These are phyloP conservation scores for Fusarium humuli DNA, from an alignment of 2,329 filamentous ascomycete genomes.

Conservation along the genomic window DNA sequence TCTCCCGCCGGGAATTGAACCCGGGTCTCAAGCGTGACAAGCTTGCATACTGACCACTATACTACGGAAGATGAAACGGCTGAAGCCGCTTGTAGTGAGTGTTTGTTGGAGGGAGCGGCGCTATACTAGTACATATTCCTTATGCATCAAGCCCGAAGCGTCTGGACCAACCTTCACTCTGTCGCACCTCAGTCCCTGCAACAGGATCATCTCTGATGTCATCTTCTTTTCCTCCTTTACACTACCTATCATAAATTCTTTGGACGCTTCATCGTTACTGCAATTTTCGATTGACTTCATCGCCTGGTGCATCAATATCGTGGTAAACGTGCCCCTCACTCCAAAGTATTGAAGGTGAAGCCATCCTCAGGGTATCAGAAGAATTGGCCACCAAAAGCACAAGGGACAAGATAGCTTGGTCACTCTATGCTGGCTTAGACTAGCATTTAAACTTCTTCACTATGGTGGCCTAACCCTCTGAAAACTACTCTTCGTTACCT, in stretches of 20 bases:
- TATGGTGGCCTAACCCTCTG: not conserved
- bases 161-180: not conserved
- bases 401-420: not conserved
- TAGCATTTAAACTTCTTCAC: too few species aligned
- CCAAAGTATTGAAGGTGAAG: not conserved
- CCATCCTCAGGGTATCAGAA: not conserved
- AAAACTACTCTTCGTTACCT: not conserved
- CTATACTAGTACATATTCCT: not conserved
- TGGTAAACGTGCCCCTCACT: too few species aligned
- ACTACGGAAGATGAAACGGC: slow-evolving; percentile 3
- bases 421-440: too few species aligned
- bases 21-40: slow-evolving; percentile 12
- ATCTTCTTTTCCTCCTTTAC: not conserved
- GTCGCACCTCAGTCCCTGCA: too few species aligned
- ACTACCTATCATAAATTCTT: too few species aligned
- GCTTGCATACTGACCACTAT: slow-evolving; percentile 13
- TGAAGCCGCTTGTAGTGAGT: not conserved
- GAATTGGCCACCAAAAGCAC: not conserved
- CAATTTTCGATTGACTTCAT: too few species aligned
- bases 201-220: too few species aligned
- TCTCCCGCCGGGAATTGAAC: slow-evolving; percentile 12
- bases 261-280: too few species aligned
- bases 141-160: not conserved
- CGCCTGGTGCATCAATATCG: too few species aligned
- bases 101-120: not conserved